These are phyloP conservation scores for Ajuga reptans DNA, from an alignment of 305 asterid species.

Conservation along the genomic window DNA sequence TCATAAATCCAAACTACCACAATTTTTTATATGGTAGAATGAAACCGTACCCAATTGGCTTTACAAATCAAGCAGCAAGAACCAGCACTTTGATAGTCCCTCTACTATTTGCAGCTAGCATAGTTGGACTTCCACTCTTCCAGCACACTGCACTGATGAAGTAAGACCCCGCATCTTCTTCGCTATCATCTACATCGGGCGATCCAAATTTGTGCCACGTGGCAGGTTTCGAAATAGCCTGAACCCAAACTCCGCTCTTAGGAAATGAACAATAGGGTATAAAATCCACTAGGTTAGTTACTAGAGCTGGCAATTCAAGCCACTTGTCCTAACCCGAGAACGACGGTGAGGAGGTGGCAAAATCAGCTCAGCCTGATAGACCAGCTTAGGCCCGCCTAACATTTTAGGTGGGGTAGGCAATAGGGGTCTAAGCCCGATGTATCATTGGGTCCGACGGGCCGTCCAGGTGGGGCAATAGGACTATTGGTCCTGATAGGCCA, in stretches of 20 bases:
- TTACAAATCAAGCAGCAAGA: conserved; percentile 53
- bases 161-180: conserved; percentile 55
- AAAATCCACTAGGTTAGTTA: neutral
- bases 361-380: too few relatives aligned
- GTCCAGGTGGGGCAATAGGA: too few relatives aligned
- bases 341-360: too few relatives aligned
- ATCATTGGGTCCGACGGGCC: too few relatives aligned
- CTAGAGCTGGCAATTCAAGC: neutral
- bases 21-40: neutral
- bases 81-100: conserved; percentile 66
- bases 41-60: neutral
- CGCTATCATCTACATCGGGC: conserved; percentile 42
- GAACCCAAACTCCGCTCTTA: neutral
- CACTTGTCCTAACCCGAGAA: too few relatives aligned
- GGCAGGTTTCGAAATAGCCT: conserved; percentile 61
- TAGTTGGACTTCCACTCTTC: conserved; percentile 72
- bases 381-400: too few relatives aligned
- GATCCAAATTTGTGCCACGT: conserved; percentile 72
- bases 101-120: conserved; percentile 76
- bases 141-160: conserved; percentile 81
- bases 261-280: neutral
- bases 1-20: neutral
- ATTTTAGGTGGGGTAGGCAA: too few relatives aligned
- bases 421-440: too few relatives aligned
- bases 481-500: too few relatives aligned